Conservation (phyloP, 306 rosid species). For the Pterocarpus macrocarpus region DNA sequence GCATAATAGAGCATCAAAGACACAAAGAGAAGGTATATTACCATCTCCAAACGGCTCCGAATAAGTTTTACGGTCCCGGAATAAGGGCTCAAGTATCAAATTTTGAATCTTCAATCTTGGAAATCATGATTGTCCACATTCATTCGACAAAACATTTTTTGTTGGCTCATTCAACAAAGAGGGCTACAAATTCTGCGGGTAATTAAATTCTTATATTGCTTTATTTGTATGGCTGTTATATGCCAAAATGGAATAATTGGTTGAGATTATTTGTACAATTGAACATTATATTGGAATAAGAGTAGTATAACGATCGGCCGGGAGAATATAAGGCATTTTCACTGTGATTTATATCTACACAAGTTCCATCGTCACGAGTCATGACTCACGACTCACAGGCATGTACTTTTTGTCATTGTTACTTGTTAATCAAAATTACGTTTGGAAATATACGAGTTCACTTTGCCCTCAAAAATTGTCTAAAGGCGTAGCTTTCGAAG, state of each 20-base stretch:
- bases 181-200: conserved; percentile 11
- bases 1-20: conserved; percentile 34
- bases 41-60: conserved; percentile 37
- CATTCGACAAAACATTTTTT: conserved; percentile 32
- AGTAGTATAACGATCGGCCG: neutral
- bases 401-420: no score
- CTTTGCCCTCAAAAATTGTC: no score
- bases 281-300: conserved; percentile 39
- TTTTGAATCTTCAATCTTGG: conserved; percentile 46
- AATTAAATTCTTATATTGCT: conserved; percentile 25
- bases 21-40: neutral
- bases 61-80: conserved; percentile 27
- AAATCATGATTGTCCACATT: conserved; percentile 17
- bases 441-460: no score
- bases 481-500: no score
- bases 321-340: conserved; percentile 1
- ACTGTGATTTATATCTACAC: neutral
- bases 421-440: no score
- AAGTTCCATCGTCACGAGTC: no score
- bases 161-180: conserved; percentile 32
- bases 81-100: conserved; percentile 40
- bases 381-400: no score
- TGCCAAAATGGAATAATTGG: conserved; percentile 38
- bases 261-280: conserved; percentile 32
- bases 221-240: conserved; percentile 20